Evolutionary conservation across 2,329 filamentous ascomycete genomes (phyloP).

Genomic region (Hypoxylon sp.): DNA sequence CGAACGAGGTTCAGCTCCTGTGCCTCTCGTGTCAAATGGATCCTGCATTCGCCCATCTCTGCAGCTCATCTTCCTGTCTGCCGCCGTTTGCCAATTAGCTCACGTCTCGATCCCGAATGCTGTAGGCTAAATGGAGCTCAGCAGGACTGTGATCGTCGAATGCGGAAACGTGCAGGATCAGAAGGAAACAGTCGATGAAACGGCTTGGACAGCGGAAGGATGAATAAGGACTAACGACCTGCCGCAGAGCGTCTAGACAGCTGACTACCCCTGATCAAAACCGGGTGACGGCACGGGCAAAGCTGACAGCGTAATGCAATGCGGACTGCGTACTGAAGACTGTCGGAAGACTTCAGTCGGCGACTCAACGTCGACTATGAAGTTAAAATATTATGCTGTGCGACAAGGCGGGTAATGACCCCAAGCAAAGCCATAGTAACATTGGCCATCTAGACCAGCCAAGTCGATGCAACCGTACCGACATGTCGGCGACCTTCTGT

Average conservation of each 20-base stretch:
- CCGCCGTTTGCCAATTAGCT: background rate
- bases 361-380: too few species aligned
- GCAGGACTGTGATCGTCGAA: constrained; percentile 8
- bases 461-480: background rate
- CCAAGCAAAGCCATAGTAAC: too few species aligned
- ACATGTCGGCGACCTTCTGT: constrained; percentile 1
- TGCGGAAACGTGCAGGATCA: constrained; percentile 16
- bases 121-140: background rate
- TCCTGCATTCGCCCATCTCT: too few species aligned
- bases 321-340: too few species aligned
- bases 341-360: background rate
- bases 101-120: background rate
- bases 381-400: constrained; percentile 3
- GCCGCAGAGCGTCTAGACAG: background rate
- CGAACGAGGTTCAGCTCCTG: background rate
- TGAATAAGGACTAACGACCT: too few species aligned
- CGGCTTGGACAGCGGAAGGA: too few species aligned
- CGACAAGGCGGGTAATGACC: too few species aligned
- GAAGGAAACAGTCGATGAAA: constrained; percentile 19
- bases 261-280: constrained; percentile 9
- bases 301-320: background rate
- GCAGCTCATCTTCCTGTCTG: background rate
- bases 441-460: constrained; percentile 1
- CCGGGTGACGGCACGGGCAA: constrained; percentile 8
- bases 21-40: background rate